Conservation (phyloP, 2,329 filamentous ascomycete genomes). For the Amylocarpus encephaloides region DNA sequence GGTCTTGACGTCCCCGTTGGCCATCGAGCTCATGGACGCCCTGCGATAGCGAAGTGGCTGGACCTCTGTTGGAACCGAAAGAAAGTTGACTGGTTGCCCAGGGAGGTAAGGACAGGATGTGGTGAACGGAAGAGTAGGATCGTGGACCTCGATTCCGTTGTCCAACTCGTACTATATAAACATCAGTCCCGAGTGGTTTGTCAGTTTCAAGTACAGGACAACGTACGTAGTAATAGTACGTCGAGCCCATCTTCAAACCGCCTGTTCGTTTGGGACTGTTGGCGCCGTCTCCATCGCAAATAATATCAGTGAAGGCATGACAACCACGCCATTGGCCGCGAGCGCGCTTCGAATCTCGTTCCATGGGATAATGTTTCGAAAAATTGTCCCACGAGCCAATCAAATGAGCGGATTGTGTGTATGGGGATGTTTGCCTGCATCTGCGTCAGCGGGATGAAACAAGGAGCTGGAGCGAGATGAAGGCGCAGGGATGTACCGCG, state of each 20-base stretch:
- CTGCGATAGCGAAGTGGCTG: constrained; percentile 53
- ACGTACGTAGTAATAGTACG: constrained; percentile 93
- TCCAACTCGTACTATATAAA: constrained; percentile 70
- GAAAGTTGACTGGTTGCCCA: constrained; percentile 78
- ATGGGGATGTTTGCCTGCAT: constrained; percentile 51
- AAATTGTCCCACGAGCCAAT: constrained; percentile 98
- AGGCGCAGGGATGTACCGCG: constrained; percentile 9
- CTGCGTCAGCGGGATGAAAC: constrained; percentile 17
- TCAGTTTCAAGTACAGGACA: constrained; percentile 28
- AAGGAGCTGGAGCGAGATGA: constrained; percentile 4
- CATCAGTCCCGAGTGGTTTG: constrained; percentile 16
- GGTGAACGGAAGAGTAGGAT: constrained; percentile 66
- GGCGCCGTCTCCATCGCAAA: constrained; percentile 62
- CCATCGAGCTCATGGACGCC: constrained; percentile 57
- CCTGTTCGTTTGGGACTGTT: constrained; percentile 58
- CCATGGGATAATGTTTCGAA: constrained; percentile 68
- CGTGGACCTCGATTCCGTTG: constrained; percentile 68
- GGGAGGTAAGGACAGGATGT: constrained; percentile 79
- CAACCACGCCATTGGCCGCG: constrained; percentile 79
- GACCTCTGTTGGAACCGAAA: constrained; percentile 70
- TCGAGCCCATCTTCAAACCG: constrained; percentile 84
- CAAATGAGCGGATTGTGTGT: constrained; percentile 66
- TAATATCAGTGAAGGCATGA: constrained; percentile 78
- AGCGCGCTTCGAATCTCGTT: constrained; percentile 69
- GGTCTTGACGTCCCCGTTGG: constrained; percentile 57